Evolutionary conservation across 495 filamentous ascomycete genomes (phyloP), one percentile per base, ranked within the genome.

Genomic region (Penicillium diatomitis): DNA sequence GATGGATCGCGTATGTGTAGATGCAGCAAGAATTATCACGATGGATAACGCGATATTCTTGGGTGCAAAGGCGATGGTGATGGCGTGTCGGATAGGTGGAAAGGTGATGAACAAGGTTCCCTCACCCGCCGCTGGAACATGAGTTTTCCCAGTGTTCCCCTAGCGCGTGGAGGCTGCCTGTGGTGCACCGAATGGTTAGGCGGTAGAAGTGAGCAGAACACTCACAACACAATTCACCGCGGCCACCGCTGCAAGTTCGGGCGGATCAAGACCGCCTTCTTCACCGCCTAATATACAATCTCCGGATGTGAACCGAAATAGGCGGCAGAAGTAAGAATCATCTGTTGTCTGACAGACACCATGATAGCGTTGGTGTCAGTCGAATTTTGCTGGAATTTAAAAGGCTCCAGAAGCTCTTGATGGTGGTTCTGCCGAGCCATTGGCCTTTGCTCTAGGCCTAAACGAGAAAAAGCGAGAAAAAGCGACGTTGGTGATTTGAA

Each of bases 21-120:
- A 38, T 49, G 56, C 60, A 50, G 38, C 52, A 61, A 58, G 62
- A 55, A 47, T 62, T 63, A 70, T 72, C 69, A 67, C 69, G 71
- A 71, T 67, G 60, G 50, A 47, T 54, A 58, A 66, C 63, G 65
- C 68, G 72, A 74, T 69, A 63, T 57, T 63, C 57, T 64, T 53
- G 48, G 60, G 57, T 50, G 66, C 44, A 20, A 53, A 59, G 52
- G 60, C 38, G 63, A 68, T 67, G 61, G 56, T 46, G 47, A 50
- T 58, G 49, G 63, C 45, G 58, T 62, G 60, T 63, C 58, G 66
- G 52, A 57, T 38, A 62, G 71, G 60, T 67, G 66, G 69, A 73
- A 68, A 66, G 67, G 62, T 63, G 64, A 58, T 56, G 60, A 62
- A 65, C 61, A 58, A 63, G 58, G 62, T 69, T 56, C 63, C 68